Evolutionary conservation across 331 rosid genomes (phyloP).

Genomic region (Malus hybrid): DNA sequence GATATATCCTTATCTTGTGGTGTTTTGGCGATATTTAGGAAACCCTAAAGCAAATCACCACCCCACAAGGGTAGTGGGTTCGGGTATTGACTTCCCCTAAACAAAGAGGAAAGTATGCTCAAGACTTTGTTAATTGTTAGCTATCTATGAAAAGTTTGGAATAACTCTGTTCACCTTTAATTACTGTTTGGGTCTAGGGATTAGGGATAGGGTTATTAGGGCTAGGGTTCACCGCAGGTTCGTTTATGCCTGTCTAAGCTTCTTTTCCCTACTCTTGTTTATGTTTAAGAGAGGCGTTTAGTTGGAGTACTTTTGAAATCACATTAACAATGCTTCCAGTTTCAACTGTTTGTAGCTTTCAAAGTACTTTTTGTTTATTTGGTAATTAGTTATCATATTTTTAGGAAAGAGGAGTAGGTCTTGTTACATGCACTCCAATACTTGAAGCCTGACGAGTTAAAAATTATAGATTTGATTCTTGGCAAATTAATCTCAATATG

Average conservation of each 20-base stretch:
- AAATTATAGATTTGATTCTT: neutral
- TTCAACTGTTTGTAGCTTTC: neutral
- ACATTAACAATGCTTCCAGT: neutral
- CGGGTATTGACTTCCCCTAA: slow-evolving; percentile 43
- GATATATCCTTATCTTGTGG: slow-evolving; percentile 21
- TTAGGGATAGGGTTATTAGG: neutral
- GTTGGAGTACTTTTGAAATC: neutral
- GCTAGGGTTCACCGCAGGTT: neutral
- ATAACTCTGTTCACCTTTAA: neutral
- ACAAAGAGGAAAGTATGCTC: neutral
- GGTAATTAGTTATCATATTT: neutral
- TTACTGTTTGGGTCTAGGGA: neutral
- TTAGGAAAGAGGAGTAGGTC: neutral
- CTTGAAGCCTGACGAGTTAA: neutral
- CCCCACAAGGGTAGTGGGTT: slow-evolving; percentile 27
- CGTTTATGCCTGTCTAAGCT: neutral
- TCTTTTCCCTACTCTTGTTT: neutral
- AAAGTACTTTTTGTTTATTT: neutral
- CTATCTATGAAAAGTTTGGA: neutral
- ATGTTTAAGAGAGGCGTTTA: neutral
- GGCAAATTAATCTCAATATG: neutral
- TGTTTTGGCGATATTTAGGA: neutral
- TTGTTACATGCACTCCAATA: neutral
- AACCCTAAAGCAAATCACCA: neutral
- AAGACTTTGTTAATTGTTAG: neutral